These are phyloP conservation scores for Trichoderma hamatum DNA, from an alignment of 2,329 filamentous ascomycete species.

Conservation along the genomic window DNA sequence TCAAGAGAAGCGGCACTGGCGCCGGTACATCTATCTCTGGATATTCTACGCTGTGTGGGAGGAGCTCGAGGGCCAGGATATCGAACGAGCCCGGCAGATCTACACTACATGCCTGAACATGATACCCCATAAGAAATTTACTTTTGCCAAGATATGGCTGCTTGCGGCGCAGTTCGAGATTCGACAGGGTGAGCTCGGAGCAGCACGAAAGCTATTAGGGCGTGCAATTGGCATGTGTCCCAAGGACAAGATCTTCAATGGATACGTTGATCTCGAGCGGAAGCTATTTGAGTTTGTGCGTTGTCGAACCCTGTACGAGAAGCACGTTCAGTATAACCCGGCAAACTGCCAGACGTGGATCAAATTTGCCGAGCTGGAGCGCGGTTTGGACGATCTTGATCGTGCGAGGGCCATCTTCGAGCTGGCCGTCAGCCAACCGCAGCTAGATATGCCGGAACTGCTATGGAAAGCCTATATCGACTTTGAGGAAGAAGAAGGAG, in stretches of 20 bases:
- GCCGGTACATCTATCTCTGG: conserved; percentile 96
- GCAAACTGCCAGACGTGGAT: conserved; percentile 95
- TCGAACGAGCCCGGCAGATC: conserved; percentile 80
- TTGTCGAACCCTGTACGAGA: conserved; percentile 89
- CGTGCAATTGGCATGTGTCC: conserved; percentile 91
- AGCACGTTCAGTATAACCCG: conserved; percentile 90
- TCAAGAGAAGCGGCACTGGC: conserved; percentile 96
- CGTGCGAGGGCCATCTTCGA: conserved; percentile 90
- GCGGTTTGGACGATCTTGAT: conserved; percentile 86
- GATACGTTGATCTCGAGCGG: conserved; percentile 90
- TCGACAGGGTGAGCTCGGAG: conserved; percentile 77
- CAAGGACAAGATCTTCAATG: conserved; percentile 92
- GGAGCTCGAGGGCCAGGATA: conserved; percentile 80
- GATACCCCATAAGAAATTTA: conserved; percentile 95
- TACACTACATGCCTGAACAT: conserved; percentile 86
- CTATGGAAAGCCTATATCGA: conserved; percentile 99
- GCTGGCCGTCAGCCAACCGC: conserved; percentile 78
- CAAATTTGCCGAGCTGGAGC: conserved; percentile 90
- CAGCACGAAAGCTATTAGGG: conserved; percentile 86
- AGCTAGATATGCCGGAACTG: conserved; percentile 94
- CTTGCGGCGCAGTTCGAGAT: conserved; percentile 93
- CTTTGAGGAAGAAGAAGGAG: conserved; percentile 93
- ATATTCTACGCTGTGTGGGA: conserved; percentile 97
- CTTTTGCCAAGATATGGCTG: conserved; percentile 95
- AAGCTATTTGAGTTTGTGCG: conserved; percentile 93